Conservation (phyloP, 2,329 filamentous ascomycete species). For the Curvularia sp. region DNA sequence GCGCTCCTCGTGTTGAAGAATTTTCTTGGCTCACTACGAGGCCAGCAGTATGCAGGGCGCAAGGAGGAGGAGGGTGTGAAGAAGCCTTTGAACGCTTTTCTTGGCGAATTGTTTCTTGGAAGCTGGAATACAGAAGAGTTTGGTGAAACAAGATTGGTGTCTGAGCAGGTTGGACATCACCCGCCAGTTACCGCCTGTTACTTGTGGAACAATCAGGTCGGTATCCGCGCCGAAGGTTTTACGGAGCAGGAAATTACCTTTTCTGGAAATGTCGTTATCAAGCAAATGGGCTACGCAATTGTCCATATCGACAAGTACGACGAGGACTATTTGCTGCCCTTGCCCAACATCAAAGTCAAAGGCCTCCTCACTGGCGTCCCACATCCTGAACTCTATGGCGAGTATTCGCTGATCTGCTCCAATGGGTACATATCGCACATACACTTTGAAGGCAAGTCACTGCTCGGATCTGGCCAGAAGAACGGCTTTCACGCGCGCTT, state of each 20-base stretch:
- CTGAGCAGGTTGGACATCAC: conserved; percentile 58
- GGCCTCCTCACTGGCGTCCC: conserved; percentile 54
- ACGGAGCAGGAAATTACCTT: conserved; percentile 58
- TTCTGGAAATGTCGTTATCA: conserved; percentile 54
- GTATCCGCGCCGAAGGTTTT: conserved; percentile 56
- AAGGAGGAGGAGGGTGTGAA: conserved; percentile 55
- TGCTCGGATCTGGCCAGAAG: conserved; percentile 52
- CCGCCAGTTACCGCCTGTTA: conserved; percentile 58
- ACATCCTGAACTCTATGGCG: conserved; percentile 55
- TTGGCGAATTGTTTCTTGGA: conserved; percentile 58
- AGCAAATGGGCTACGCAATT: conserved; percentile 57
- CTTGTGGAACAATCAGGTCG: conserved; percentile 55
- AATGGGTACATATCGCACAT: conserved; percentile 53
- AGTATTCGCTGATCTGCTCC: conserved; percentile 53
- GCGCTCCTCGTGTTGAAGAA: conserved; percentile 59
- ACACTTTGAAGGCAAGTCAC: conserved; percentile 54
- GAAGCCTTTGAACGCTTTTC: conserved; percentile 61
- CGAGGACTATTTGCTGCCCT: conserved; percentile 56
- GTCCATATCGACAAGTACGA: conserved; percentile 54
- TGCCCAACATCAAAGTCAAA: conserved; percentile 57
- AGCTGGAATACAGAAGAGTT: conserved; percentile 41
- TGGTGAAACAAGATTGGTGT: conserved; percentile 52
- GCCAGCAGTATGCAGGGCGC: conserved; percentile 59
- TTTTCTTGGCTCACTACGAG: conserved; percentile 57
- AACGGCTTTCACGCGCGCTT: conserved; percentile 53